These are phyloP conservation scores for Fistulinella prunicolor DNA, from an alignment of 768 basidiomycete species.

Conservation along the genomic window DNA sequence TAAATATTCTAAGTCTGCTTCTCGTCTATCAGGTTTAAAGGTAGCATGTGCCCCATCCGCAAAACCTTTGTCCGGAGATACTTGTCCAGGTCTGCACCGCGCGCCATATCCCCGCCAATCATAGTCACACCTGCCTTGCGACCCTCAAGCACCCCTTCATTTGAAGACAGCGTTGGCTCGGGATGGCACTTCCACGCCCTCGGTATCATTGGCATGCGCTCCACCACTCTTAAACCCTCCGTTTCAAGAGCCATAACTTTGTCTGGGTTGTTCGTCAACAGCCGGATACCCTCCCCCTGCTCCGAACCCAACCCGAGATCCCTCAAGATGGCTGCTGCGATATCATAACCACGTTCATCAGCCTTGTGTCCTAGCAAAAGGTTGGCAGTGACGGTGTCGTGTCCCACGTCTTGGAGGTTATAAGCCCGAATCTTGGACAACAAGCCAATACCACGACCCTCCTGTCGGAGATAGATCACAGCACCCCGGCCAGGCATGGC, in stretches of 20 bases:
- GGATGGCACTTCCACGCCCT: slow-evolving; percentile 63
- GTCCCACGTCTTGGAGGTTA: slow-evolving; percentile 95
- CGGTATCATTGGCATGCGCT: slow-evolving; percentile 94
- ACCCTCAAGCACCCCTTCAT: too few relatives aligned
- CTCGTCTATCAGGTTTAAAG: slow-evolving; percentile 35
- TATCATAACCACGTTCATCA: slow-evolving; percentile 89
- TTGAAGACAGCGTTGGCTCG: too few relatives aligned
- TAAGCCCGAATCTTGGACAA: slow-evolving; percentile 96
- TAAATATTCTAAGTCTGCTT: background rate
- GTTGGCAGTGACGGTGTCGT: slow-evolving; percentile 98
- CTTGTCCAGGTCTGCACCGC: slow-evolving; percentile 87
- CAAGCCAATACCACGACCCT: slow-evolving; percentile 95
- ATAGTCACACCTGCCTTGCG: too few relatives aligned
- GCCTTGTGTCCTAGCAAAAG: slow-evolving; percentile 92
- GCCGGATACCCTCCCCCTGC: slow-evolving; percentile 55
- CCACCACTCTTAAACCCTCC: slow-evolving; percentile 75
- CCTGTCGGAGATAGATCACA: slow-evolving; percentile 93
- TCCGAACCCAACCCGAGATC: slow-evolving; percentile 77
- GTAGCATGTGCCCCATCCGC: slow-evolving; percentile 94
- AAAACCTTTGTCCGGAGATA: slow-evolving; percentile 96
- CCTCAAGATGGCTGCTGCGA: slow-evolving; percentile 85
- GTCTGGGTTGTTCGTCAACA: slow-evolving; percentile 98
- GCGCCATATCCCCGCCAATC: too few relatives aligned
- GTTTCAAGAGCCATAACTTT: slow-evolving; percentile 85
- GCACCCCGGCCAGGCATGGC: slow-evolving; percentile 83